Conservation (phyloP, 768 basidiomycete genomes). For the Kwoniella dendrophila region DNA sequence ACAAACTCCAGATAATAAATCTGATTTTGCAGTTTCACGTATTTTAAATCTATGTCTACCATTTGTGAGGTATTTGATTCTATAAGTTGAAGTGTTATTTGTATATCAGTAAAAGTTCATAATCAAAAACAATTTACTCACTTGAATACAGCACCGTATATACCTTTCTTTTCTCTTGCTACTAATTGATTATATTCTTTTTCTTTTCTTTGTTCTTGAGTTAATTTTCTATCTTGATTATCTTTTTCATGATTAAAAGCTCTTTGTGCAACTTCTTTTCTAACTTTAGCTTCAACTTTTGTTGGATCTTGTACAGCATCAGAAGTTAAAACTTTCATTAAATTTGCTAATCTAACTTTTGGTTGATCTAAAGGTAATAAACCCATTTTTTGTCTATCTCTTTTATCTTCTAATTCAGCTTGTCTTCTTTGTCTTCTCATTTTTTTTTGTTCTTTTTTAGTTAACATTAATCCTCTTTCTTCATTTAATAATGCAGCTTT, state of each 20-base stretch:
- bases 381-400: conserved; percentile 94
- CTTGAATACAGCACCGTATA: conserved; percentile 88
- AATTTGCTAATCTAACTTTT: conserved; percentile 91
- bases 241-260: conserved; percentile 88
- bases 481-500: too few species aligned
- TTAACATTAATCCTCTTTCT: conserved; percentile 87
- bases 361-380: conserved; percentile 91
- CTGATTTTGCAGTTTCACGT: conserved; percentile 91
- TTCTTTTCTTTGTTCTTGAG: conserved; percentile 82
- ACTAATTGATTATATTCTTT: conserved; percentile 82
- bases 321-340: conserved; percentile 96
- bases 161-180: conserved; percentile 83
- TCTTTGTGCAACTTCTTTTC: conserved; percentile 87
- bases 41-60: conserved; percentile 95
- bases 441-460: conserved; percentile 98
- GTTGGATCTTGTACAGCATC: conserved; percentile 98
- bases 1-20: conserved; percentile 81
- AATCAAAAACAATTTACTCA: conserved; percentile 57
- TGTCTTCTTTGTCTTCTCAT: conserved; percentile 85
- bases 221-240: conserved; percentile 89
- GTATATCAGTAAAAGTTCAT: conserved; percentile 3
- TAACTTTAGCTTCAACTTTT: conserved; percentile 90
- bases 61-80: conserved; percentile 85
- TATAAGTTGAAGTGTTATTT: too few species aligned
- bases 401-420: conserved; percentile 87